These are phyloP conservation scores for Rosa chinensis DNA, from an alignment of 306 rosid species.

Conservation along the genomic window DNA sequence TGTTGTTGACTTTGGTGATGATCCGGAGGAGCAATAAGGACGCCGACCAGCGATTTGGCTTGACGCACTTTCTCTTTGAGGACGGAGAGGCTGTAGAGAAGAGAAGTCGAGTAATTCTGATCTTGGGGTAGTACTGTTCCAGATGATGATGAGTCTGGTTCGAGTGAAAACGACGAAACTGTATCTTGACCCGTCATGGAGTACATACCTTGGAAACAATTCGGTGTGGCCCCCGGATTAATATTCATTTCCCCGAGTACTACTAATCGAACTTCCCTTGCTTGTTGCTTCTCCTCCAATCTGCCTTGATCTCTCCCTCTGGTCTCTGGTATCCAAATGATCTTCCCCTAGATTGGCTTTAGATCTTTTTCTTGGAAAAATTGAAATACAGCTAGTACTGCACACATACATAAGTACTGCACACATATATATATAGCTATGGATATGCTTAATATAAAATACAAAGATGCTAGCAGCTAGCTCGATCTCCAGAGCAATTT, in stretches of 20 bases:
- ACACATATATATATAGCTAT: neutral
- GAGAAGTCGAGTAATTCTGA: slow-evolving; percentile 43
- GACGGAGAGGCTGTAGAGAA: slow-evolving; percentile 60
- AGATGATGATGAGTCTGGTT: slow-evolving; percentile 25
- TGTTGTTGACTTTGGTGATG: slow-evolving; percentile 8
- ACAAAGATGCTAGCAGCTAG: slow-evolving; percentile 4
- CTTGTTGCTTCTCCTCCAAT: slow-evolving; percentile 3
- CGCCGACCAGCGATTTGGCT: slow-evolving; percentile 48
- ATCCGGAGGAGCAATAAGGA: slow-evolving; percentile 39
- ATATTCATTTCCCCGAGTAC: neutral
- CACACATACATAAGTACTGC: neutral
- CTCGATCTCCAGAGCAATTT: neutral
- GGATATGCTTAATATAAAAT: neutral
- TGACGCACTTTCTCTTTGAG: slow-evolving; percentile 69
- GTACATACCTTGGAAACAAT: slow-evolving; percentile 28
- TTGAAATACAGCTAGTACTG: neutral
- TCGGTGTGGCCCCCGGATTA: slow-evolving; percentile 23
- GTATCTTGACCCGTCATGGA: slow-evolving; percentile 26
- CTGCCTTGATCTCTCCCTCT: neutral
- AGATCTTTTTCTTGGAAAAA: neutral
- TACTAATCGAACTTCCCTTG: neutral
- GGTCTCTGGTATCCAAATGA: neutral
- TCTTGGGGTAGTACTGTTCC: neutral
- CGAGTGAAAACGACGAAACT: slow-evolving; percentile 25
- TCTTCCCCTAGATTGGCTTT: neutral